Conservation (phyloP, 2,329 filamentous ascomycete species). For the Fusarium tuaranense region DNA sequence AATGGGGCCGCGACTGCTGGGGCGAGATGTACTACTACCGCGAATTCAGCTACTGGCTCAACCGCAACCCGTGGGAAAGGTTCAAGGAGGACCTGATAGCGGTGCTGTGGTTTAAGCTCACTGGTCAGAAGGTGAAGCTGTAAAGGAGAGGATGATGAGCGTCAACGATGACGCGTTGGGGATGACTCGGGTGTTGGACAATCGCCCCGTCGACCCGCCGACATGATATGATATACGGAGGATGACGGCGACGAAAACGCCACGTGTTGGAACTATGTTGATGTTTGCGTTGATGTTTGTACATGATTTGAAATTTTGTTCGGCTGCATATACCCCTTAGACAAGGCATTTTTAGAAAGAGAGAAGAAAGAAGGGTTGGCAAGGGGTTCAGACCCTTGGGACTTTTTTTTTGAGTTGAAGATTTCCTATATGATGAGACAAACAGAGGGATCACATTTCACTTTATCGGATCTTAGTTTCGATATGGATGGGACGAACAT, state of each 20-base stretch:
- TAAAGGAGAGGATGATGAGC: conserved; percentile 45
- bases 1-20: conserved; percentile 98
- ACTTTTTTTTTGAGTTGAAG: conserved; percentile 2
- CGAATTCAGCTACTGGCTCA: conserved; percentile 89
- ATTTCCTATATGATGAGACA: not conserved
- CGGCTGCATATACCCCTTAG: conserved; percentile 39
- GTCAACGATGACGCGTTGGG: not conserved
- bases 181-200: conserved; percentile 6
- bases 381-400: conserved; percentile 1
- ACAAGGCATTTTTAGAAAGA: conserved; percentile 37
- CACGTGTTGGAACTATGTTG: conserved; percentile 8
- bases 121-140: conserved; percentile 70
- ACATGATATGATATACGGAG: conserved; percentile 29
- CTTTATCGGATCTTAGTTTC: conserved; percentile 1
- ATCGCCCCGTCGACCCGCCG: conserved; percentile 12
- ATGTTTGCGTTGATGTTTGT: conserved; percentile 28
- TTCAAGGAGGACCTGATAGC: conserved; percentile 76
- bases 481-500: conserved; percentile 8
- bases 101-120: conserved; percentile 72
- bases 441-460: not conserved
- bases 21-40: conserved; percentile 97
- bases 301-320: conserved; percentile 32
- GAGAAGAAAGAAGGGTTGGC: not conserved
- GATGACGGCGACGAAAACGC: conserved; percentile 22
- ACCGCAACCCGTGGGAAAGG: conserved; percentile 83